phyloP scores from a whole-genome alignment of 225 moss, liverwort and hornwort genomes.

The Pseudisothecium myosuroides region DNA sequence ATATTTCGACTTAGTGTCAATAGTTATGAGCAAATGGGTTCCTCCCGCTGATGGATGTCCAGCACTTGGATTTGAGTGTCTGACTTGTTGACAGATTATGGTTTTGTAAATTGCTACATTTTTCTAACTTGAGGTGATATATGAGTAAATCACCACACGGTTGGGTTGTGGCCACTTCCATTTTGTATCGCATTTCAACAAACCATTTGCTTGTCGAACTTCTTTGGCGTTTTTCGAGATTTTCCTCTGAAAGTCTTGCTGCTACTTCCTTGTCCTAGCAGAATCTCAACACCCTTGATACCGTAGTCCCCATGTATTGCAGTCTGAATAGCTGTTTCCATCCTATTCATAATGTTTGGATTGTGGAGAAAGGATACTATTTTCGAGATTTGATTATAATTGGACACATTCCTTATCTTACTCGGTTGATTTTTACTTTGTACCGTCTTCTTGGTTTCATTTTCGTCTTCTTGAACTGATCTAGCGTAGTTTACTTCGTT shows the following conservation, averaged over 20 bases:
- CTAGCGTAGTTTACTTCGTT: too few relatives aligned
- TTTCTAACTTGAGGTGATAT: constrained; percentile 31
- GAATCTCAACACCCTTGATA: background rate
- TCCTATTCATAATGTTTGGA: background rate
- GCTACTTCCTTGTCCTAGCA: too few relatives aligned
- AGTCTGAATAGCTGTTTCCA: background rate
- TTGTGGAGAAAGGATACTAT: too few relatives aligned
- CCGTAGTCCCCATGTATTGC: too few relatives aligned
- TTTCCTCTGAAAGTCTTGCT: background rate
- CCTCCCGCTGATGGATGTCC: constrained; percentile 1
- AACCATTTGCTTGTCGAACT: background rate
- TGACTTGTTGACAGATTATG: constrained; percentile 15
- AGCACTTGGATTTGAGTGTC: constrained; percentile 12
- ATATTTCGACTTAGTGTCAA: constrained; percentile 4
- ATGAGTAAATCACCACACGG: constrained; percentile 11
- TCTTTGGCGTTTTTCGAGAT: background rate
- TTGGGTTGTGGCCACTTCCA: background rate
- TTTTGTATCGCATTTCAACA: background rate
- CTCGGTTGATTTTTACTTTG: background rate
- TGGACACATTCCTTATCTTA: too few relatives aligned
- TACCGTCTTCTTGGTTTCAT: background rate
- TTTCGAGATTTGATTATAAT: too few relatives aligned
- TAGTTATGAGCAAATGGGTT: background rate
- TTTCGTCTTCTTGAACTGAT: background rate
- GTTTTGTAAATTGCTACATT: constrained; percentile 42